Conservation (phyloP, 495 filamentous ascomycete species). For the Rostrohypoxylon terebratum region DNA sequence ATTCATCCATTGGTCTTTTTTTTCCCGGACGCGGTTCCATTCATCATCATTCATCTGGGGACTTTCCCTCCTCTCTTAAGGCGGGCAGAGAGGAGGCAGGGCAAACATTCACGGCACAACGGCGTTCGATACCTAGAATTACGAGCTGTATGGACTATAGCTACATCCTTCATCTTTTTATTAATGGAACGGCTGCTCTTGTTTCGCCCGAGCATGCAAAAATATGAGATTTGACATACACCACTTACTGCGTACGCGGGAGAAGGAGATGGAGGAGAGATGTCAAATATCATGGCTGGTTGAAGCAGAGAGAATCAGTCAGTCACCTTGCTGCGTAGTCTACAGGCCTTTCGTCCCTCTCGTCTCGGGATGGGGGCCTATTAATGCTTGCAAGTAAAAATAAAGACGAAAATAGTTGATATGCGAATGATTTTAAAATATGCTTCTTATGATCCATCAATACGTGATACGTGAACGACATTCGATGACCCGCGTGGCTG, state of each 20-base stretch:
- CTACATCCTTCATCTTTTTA: neutral
- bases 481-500: constrained; percentile 9
- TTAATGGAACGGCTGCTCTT: neutral
- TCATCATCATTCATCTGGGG: neutral
- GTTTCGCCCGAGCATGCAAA: neutral
- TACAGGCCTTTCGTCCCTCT: neutral
- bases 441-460: neutral
- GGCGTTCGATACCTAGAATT: neutral
- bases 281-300: neutral
- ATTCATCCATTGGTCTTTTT: neutral
- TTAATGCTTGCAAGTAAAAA: neutral
- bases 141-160: neutral
- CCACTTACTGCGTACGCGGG: neutral
- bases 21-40: neutral
- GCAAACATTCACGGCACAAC: neutral
- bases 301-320: neutral
- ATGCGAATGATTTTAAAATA: neutral
- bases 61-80: neutral
- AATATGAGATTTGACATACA: neutral
- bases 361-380: neutral
- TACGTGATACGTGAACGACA: constrained; percentile 1
- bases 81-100: neutral
- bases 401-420: neutral
- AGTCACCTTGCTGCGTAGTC: neutral
- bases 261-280: neutral